Evolutionary conservation across 2,329 filamentous ascomycete genomes (phyloP), one percentile per base, ranked within the genome.

Genomic region (Colletotrichum gigasporum): DNA sequence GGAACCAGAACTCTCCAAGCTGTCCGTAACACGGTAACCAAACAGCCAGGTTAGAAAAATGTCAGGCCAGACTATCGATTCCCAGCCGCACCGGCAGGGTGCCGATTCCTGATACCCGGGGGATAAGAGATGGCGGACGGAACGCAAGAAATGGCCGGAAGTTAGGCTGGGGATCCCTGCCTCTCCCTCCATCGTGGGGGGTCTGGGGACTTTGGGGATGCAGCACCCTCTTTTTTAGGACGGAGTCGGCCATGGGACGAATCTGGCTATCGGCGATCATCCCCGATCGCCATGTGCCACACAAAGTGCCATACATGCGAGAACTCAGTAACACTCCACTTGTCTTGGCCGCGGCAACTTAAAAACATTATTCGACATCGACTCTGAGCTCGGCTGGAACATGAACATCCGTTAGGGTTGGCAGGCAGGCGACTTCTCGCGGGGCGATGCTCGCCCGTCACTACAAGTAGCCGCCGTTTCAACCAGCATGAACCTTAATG

Each of bases 91-190:
- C 34, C 48, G 62, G 62, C 62, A 64, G 18, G 1, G 34, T 64
- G 62, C 62, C 62, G 62, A 55, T n/a, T n/a, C n/a, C n/a, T n/a
- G n/a, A n/a, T n/a, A n/a, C n/a, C 28, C 35, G 30, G 28, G 16
- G 24, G 14, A 28, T 11, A 28, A 42, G 22, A 8, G 24, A 28
- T 9, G 42, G 34, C 39, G 18, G 12, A 20, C 20, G 22, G 34
- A n/a, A 42, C 45, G 32, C 30, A 35, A 8, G 9, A 18, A 51
- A 8, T 14, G 16, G 9, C 16, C n/a, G 12, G 32, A 47, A 24
- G 24, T 3, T 37, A 24, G 45, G 16, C 37, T 9, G 11, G 60
- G 60, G 37, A n/a, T 26, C 60, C 60, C n/a, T 59, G 54, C 60
- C n/a, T 59, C 45, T 45, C 10, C 10, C 24, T 52, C 22, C 24